Base-by-base conservation (phyloP, 306 rosid species). In the Urtica urens region DNA sequence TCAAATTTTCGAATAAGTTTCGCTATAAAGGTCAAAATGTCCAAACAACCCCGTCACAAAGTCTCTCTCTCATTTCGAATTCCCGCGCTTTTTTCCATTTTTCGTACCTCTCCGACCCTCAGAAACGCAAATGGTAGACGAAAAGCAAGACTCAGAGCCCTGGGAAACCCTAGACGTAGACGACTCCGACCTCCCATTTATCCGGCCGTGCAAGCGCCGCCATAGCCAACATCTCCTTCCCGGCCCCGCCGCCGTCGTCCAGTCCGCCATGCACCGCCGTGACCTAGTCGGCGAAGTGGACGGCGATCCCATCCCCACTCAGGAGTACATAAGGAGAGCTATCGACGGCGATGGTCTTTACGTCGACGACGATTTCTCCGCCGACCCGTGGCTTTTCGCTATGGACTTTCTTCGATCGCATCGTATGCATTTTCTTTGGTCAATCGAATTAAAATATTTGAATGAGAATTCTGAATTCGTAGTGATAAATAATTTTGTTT, bases 231-330 rank as follows among this genome's bases (percentile, higher is more conserved):
- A 48, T 23, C 25, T 51, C 11, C 76, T 88, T 74, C 90, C 93
- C 0, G 95, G 93, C 2, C 97, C 95, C 4, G 96, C 96, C 51
- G 86, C 93, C 29, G 68, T 71, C 0, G 62, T 81, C 25, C 97
- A 84, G 53, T 63, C 78, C 4, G 93, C 85, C 41, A 76, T 79
- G 76, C 74, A 62, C 45, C 93, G 75, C 25, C 60, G 68, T 63
- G 51, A 57, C 48, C 20, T 8, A 11, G 41, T 39, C 43, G 20
- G 13, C 7, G 46, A 7, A 20, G 51, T 13, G 24, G 56, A 65
- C 11, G 60, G 55, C 25, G 73, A 68, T 3, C 58, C 58, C 8
- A 6, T 80, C 13, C 76, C 87, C 40, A 87, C 94, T 26, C 94
- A 87, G 53, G 86, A 87, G 67, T 76, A 59, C 29, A 58, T 88